Evolutionary conservation across 768 basidiomycete genomes (phyloP).

Genomic region (Leccinum obscurum): DNA sequence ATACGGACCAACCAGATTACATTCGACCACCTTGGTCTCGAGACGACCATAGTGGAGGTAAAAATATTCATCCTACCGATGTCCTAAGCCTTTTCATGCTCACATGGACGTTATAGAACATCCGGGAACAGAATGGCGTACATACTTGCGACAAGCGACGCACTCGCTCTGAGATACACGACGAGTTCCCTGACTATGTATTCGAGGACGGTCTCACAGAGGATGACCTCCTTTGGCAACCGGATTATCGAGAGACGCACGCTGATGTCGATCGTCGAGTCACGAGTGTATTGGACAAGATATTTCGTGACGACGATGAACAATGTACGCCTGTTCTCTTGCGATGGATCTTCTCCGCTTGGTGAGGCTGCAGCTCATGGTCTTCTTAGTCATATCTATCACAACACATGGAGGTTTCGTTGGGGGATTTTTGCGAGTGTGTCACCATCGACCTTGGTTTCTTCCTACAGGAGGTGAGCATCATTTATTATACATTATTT

Average conservation of each 20-base stretch:
- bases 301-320: constrained; percentile 46
- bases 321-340: constrained; percentile 38
- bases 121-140: constrained; percentile 59
- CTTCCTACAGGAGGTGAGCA: constrained; percentile 67
- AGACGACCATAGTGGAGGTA: constrained; percentile 47
- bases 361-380: not conserved
- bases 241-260: constrained; percentile 8
- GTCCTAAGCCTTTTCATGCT: not conserved
- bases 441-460: constrained; percentile 43
- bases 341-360: not conserved
- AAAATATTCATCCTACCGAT: not conserved
- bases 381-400: constrained; percentile 57
- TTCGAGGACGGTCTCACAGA: constrained; percentile 61
- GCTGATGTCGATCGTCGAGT: constrained; percentile 1
- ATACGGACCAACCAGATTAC: constrained; percentile 7
- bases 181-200: constrained; percentile 43
- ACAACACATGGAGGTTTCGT: constrained; percentile 68
- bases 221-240: constrained; percentile 56
- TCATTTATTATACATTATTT: not conserved
- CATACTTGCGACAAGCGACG: constrained; percentile 71
- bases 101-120: constrained; percentile 42
- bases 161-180: constrained; percentile 41
- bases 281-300: constrained; percentile 47
- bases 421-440: constrained; percentile 49
- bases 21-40: constrained; percentile 25